These are phyloP conservation scores for Truncatella angustata DNA, from an alignment of 2,329 filamentous ascomycete genomes.

Conservation along the genomic window DNA sequence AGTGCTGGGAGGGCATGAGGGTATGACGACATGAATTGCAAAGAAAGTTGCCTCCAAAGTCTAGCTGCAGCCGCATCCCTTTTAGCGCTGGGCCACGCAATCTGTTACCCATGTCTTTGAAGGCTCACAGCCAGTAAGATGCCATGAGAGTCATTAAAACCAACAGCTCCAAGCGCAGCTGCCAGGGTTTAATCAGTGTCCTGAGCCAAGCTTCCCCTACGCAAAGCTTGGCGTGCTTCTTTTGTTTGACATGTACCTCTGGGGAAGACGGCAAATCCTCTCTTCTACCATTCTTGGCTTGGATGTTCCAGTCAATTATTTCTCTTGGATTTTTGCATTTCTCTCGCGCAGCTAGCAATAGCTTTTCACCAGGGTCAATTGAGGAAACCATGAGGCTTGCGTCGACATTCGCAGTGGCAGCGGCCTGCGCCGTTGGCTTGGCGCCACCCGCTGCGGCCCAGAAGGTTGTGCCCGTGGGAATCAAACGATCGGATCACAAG, in stretches of 20 bases:
- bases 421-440: background rate
- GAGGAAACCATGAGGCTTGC: background rate
- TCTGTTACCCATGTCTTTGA: background rate
- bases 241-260: background rate
- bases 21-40: background rate
- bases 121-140: background rate
- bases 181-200: background rate
- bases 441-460: background rate
- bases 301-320: too few relatives aligned
- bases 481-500: background rate
- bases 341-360: too few relatives aligned
- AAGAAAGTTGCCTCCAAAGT: too few relatives aligned
- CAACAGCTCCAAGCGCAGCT: background rate
- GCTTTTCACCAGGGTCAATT: too few relatives aligned
- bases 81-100: background rate
- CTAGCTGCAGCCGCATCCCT: background rate
- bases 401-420: background rate
- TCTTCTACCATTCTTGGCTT: too few relatives aligned
- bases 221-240: background rate
- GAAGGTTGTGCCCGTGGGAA: conserved; percentile 4
- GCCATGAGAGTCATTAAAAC: background rate
- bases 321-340: background rate
- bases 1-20: background rate
- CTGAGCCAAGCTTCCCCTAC: background rate
- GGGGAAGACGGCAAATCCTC: background rate